phyloP scores from a whole-genome alignment of 495 filamentous ascomycete genomes.

The Amniculicola lignicola region DNA sequence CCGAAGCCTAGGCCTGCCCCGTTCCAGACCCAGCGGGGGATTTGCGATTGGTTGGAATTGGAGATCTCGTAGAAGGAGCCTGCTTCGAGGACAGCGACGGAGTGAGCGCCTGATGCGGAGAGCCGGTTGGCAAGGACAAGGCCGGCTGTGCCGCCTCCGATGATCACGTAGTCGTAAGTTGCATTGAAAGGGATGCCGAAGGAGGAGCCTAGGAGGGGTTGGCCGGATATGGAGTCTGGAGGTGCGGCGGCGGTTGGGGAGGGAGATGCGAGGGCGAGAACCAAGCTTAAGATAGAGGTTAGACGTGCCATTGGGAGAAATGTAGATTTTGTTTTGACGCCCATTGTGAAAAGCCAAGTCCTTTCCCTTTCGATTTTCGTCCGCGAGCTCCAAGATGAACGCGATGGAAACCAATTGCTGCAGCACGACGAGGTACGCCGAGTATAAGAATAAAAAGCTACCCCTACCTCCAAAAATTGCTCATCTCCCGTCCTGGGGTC shows the following conservation, averaged over 20 bases:
- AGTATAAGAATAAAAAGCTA: no score
- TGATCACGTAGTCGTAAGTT: slow-evolving; percentile 30
- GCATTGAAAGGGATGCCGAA: slow-evolving; percentile 22
- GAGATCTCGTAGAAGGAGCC: slow-evolving; percentile 23
- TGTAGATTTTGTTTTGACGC: no score
- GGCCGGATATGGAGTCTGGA: slow-evolving; percentile 5
- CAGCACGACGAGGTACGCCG: no score
- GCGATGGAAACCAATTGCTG: no score
- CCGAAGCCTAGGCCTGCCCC: slow-evolving; percentile 6
- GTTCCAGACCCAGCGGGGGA: slow-evolving; percentile 15
- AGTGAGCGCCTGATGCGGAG: not conserved
- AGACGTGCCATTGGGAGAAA: no score
- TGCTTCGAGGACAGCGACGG: slow-evolving; percentile 23
- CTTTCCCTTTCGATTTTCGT: no score
- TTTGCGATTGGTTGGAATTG: slow-evolving; percentile 14
- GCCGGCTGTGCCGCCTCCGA: slow-evolving; percentile 31
- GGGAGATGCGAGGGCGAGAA: no score
- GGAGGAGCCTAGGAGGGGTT: slow-evolving; percentile 23
- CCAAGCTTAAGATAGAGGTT: no score
- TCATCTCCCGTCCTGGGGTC: no score
- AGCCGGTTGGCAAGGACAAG: slow-evolving; percentile 22
- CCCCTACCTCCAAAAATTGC: no score
- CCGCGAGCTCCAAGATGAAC: no score
- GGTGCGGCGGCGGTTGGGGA: not conserved
- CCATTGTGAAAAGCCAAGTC: no score